These are phyloP conservation scores for Hippophae tibetana DNA, from an alignment of 306 rosid species.

Conservation along the genomic window DNA sequence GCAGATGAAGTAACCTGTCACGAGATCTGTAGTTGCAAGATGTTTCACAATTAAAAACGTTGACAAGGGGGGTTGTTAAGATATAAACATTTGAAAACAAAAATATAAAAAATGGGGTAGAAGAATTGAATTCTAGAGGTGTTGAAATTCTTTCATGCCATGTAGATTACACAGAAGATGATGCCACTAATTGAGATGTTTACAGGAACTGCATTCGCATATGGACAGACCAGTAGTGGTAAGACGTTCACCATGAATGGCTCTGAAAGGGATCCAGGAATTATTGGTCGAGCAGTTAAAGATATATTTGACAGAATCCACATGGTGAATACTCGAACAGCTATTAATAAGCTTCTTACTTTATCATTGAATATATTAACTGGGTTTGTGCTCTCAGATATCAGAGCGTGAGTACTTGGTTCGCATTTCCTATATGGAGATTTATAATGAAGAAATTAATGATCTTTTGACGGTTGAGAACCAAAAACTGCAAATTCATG, in stretches of 20 bases:
- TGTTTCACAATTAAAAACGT: no score
- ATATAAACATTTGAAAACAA: no score
- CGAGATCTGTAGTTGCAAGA: no score
- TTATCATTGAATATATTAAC: conserved; percentile 8
- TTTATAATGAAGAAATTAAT: conserved; percentile 88
- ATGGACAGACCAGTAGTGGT: conserved; percentile 99
- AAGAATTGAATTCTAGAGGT: neutral
- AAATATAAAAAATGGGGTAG: no score
- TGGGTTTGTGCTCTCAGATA: conserved; percentile 28
- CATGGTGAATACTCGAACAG: conserved; percentile 28
- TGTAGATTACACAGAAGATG: conserved; percentile 7
- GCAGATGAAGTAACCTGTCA: no score
- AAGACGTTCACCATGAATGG: conserved; percentile 99
- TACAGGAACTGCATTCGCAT: conserved; percentile 93
- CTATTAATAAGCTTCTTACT: conserved; percentile 7
- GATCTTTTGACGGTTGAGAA: conserved; percentile 82
- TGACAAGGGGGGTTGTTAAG: no score
- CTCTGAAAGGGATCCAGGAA: conserved; percentile 64
- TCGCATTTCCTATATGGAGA: conserved; percentile 91
- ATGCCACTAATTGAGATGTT: conserved; percentile 17
- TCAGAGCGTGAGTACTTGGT: conserved; percentile 77
- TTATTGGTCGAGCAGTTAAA: conserved; percentile 68
- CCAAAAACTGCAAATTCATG: conserved; percentile 88
- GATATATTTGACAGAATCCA: conserved; percentile 71
- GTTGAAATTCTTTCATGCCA: neutral